Conservation (phyloP, 2,329 filamentous ascomycete genomes). For the Calonectria crousiana region DNA sequence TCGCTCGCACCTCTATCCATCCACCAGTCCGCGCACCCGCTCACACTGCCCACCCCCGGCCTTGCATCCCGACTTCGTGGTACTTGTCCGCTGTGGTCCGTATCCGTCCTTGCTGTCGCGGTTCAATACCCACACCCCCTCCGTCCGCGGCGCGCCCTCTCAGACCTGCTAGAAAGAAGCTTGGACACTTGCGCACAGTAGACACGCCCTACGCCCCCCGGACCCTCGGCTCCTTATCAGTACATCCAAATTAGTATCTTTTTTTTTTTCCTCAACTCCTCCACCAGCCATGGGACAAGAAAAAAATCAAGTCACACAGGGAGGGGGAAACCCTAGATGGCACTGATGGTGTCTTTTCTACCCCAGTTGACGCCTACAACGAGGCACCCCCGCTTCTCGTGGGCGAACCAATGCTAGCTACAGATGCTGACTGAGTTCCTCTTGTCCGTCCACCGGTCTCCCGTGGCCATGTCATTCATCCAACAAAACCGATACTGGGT, state of each 20-base stretch:
- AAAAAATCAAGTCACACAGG: conserved; percentile 6
- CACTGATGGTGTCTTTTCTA: conserved; percentile 37
- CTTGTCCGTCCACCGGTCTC: conserved; percentile 21
- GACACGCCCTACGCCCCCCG: conserved; percentile 25
- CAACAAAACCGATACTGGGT: conserved; percentile 3
- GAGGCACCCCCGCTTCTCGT: conserved; percentile 29
- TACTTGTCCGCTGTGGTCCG: conserved; percentile 4
- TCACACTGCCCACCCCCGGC: conserved; percentile 3
- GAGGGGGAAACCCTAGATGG: conserved; percentile 3
- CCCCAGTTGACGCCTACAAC: conserved; percentile 38
- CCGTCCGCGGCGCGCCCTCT: not conserved
- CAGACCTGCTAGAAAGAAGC: not conserved
- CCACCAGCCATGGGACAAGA: conserved; percentile 16
- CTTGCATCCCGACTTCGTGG: conserved; percentile 23
- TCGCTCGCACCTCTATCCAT: not conserved
- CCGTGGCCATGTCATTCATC: conserved; percentile 19
- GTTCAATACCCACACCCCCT: conserved; percentile 14
- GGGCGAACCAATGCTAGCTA: conserved; percentile 25
- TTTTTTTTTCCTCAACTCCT: conserved; percentile 16
- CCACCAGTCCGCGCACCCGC: not conserved
- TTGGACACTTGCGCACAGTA: conserved; percentile 7
- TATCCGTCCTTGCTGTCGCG: conserved; percentile 15
- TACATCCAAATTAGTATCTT: conserved; percentile 36
- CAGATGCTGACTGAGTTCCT: conserved; percentile 28
- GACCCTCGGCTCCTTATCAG: conserved; percentile 44